A percentile compares a stretch with the other conserved stretches of the same genome.
Conservation (phyloP, 2,329 filamentous ascomycete genomes). For the Cladosporium oxysporum region DNA sequence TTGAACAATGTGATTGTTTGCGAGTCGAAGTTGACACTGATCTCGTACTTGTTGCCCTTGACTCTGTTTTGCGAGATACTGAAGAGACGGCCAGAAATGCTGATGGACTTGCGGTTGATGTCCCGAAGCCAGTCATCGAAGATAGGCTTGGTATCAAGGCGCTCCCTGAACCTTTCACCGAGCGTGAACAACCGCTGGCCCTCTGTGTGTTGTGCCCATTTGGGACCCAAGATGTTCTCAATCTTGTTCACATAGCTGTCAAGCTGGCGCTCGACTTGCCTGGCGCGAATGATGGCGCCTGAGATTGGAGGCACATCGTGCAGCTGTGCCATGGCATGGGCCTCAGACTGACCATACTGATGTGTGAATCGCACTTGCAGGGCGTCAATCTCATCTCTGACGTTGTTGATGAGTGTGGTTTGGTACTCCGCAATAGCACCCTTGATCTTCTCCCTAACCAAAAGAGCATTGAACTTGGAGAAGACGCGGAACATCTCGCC, state of each 20-base stretch:
- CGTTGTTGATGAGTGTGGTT: constrained; percentile 94
- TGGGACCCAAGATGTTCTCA: constrained; percentile 92
- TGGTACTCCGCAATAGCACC: constrained; percentile 98
- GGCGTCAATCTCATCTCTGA: constrained; percentile 90
- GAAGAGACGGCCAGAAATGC: constrained; percentile 89
- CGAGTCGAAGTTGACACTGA: constrained; percentile 93
- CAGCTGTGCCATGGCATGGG: constrained; percentile 96
- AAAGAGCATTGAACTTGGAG: constrained; percentile 98
- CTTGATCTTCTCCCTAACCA: constrained; percentile 97
- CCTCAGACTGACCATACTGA: constrained; percentile 97
- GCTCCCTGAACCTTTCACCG: constrained; percentile 91
- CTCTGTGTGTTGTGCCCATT: constrained; percentile 92
- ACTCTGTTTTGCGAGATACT: constrained; percentile 84
- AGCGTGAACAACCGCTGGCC: constrained; percentile 92
- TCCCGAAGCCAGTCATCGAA: constrained; percentile 96
- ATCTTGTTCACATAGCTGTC: constrained; percentile 98
- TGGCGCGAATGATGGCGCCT: constrained; percentile 95
- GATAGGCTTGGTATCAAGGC: constrained; percentile 89
- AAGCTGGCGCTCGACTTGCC: constrained; percentile 94
- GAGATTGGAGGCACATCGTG: constrained; percentile 94
- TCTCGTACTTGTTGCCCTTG: constrained; percentile 83
- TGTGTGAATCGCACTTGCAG: constrained; percentile 98
- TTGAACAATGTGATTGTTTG: constrained; percentile 99
- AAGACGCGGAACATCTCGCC: constrained; percentile 99
- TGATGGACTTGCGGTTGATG: constrained; percentile 82